Conservation (phyloP, 345 rosid genomes). For the Syzygium jambos region DNA sequence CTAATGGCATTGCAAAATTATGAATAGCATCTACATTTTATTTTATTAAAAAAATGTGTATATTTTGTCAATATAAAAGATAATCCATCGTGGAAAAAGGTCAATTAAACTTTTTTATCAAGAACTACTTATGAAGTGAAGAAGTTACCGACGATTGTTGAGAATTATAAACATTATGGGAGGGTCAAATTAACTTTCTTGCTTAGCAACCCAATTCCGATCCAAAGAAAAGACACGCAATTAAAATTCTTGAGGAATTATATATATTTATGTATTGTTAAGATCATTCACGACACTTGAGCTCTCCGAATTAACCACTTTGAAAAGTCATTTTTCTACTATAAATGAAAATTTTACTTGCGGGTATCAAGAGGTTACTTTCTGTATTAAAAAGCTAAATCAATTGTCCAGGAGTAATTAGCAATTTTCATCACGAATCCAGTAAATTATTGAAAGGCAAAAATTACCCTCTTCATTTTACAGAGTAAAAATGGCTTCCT, state of each 20-base stretch:
- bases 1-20: not conserved
- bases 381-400: not conserved
- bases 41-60: not conserved
- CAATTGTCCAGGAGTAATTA: not conserved
- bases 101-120: not conserved
- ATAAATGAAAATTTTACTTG: not conserved
- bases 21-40: not conserved
- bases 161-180: not conserved
- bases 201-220: not conserved
- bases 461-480: not conserved
- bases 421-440: not conserved
- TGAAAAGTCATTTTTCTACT: not conserved
- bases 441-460: not conserved
- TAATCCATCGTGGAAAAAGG: not conserved
- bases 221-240: not conserved
- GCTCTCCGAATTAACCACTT: not conserved
- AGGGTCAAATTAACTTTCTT: not conserved
- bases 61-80: not conserved
- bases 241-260: not conserved
- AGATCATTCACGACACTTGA: not conserved
- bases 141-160: not conserved
- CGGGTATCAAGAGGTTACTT: not conserved
- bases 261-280: not conserved
- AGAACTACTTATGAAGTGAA: not conserved
- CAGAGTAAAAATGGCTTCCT: not conserved